These are phyloP conservation scores for Cercospora sp. DNA, from an alignment of 2,329 filamentous ascomycete genomes.

Conservation along the genomic window DNA sequence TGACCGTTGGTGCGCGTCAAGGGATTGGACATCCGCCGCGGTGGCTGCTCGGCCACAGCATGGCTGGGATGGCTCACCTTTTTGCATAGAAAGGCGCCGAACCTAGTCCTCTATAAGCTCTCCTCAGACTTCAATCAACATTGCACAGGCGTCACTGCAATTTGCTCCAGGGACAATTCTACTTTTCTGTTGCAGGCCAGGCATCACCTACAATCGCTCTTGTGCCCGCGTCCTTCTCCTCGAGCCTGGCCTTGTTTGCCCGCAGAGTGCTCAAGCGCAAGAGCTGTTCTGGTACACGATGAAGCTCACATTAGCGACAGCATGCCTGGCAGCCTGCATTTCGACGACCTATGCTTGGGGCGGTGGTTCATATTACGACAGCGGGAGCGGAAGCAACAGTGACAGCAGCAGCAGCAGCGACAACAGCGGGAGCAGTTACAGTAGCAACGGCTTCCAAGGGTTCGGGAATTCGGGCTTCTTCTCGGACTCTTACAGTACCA, in stretches of 20 bases:
- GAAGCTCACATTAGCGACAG: not conserved
- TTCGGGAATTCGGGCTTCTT: conserved; percentile 18
- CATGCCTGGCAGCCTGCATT: not conserved
- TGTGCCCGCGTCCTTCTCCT: not conserved
- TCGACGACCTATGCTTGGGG: conserved; percentile 16
- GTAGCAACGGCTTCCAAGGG: conserved; percentile 16
- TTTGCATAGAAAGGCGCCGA: conserved; percentile 11
- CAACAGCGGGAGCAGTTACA: conserved; percentile 13
- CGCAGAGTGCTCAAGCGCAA: not conserved
- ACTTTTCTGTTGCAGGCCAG: not conserved
- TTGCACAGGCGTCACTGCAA: conserved; percentile 1
- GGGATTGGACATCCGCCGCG: not conserved
- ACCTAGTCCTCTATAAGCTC: not conserved
- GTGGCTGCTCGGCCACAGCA: conserved; percentile 5
- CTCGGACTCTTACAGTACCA: conserved; percentile 28
- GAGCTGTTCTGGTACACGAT: not conserved
- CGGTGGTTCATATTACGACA: conserved; percentile 14
- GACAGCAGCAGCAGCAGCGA: conserved; percentile 15
- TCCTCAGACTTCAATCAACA: not conserved
- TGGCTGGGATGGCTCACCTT: conserved; percentile 13
- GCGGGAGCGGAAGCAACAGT: conserved; percentile 17
- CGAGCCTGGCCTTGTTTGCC: not conserved
- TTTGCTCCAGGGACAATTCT: not conserved
- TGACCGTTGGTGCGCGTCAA: conserved; percentile 11
- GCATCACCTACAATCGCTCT: not conserved